Evolutionary conservation across 2,329 filamentous ascomycete genomes (phyloP), one percentile per base, ranked within the genome.

Genomic region (Paracorniculantispora psalliotae): DNA sequence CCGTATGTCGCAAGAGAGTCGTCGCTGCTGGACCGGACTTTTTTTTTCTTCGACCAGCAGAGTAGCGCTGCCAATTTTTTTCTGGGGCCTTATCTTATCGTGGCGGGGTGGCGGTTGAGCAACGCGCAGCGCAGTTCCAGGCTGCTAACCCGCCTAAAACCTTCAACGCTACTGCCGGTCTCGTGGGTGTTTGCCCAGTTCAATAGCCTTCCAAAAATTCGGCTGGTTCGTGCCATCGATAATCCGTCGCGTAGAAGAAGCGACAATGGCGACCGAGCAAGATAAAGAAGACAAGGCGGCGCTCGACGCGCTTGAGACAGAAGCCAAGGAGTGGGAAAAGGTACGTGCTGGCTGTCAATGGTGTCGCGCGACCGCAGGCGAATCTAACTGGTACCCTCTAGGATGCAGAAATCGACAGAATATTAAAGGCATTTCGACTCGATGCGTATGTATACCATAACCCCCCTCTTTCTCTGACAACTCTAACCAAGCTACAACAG

Each of bases 381-480:
- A 28, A 8, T 19, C 15, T 17, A 35, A 51, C 57, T 55, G 47
- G 55, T n/a, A 17, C 23, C n/a, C 15, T 3, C 9, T 64, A 96
- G 90, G 94, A 97, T 82, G 88, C 89, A 61, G 93, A 97, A 72
- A 97, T 97, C 68, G 91, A 96, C 70, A 89, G 93, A 61, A 99
- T 99, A 66, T 81, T 96, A 65, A 89, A 89, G 68, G 90, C 92
- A 50, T 99, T 99, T 75, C 86, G 89, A 67, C 85, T 86, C 19
- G 80, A 86, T 71, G 82, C 83, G 79, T 82, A 71, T 66, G 78
- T 35, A 1, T 4, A 7, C 43, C 59, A 26, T 51, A 21, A 35
- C 28, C 43, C 1, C n/a, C 60, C 12, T 5, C 52, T 17, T 21
- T 8, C 19, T 17, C 49, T 49, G 6, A 13, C 21, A 13, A 37